Base-by-base conservation (phyloP, 805 yeast genomes). In the Schwanniomyces sp. region DNA sequence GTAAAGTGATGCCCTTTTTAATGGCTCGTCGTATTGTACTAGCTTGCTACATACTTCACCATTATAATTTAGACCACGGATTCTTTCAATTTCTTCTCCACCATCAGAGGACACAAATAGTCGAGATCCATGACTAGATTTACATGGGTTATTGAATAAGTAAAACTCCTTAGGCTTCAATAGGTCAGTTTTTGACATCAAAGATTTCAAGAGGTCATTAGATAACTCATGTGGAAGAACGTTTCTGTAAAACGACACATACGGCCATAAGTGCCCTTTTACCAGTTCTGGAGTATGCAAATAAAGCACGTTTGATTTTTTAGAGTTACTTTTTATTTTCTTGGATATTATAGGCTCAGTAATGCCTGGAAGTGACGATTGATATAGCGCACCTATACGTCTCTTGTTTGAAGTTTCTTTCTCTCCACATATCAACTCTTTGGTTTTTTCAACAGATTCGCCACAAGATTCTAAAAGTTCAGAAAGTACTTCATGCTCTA, bases 121-220 rank as follows among this genome's bases (percentile, higher is more conserved):
- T 16, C 51, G 61, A 56, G 80, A 66, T 5, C 66, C 60, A 58
- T 84, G 90, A n/a, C 80, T 78, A 2, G 91, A 81, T 6, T 57
- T 59, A 43, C 88, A 86, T 43, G 71, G 62, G 14, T 84, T 79
- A 1, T 85, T 90, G 53, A 85, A 86, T 8, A 88, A 66, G 48
- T 79, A 74, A 58, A 88, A 88, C 52, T 74, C 68, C 21, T 75
- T 71, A 7, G 67, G 61, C 0, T 52, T 55, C 67, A 82, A 81
- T 0, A 52, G 46, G 0, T 67, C 54, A 5, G 70, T 62, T 32
- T 77, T 80, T 1, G 68, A 60, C 50, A 78, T 47, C 11, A 85
- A 64, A 16, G 70, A 67, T 10, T 56, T 45, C 2, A 84, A 62
- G 2, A 85, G 56, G 0, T 54, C 53, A 27, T 78, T 71, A 0